phyloP scores from a whole-genome alignment of 257 asterid genomes.

The Fraxinus excelsior region DNA sequence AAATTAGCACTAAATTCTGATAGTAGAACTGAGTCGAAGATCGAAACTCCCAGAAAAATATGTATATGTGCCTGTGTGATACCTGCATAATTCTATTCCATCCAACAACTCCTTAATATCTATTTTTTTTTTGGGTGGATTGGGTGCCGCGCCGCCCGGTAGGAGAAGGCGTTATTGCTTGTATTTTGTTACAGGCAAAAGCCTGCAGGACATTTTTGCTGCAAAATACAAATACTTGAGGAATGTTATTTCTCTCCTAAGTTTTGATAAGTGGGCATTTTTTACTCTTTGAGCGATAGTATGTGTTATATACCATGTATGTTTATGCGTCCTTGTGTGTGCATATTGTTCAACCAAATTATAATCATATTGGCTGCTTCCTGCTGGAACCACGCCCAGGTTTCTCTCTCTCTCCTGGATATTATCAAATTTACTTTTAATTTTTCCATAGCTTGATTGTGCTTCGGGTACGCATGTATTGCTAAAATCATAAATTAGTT shows the following conservation, averaged over 20 bases:
- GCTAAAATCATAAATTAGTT: not conserved
- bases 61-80: too few relatives aligned
- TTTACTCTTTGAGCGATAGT: too few relatives aligned
- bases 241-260: not conserved
- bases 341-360: not conserved
- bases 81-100: too few relatives aligned
- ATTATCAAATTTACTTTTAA: not conserved
- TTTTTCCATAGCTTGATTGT: not conserved
- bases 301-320: not conserved
- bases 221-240: not conserved
- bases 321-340: not conserved
- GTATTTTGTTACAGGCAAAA: not conserved
- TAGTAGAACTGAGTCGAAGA: not conserved
- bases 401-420: not conserved
- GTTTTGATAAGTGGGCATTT: too few relatives aligned
- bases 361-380: not conserved
- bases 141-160: not conserved
- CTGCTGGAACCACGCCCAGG: not conserved
- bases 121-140: not conserved
- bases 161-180: not conserved
- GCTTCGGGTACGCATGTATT: not conserved
- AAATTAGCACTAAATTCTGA: not conserved
- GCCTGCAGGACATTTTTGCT: not conserved
- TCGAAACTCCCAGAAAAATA: too few relatives aligned
- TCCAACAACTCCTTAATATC: not conserved